These are phyloP conservation scores for Cotoneaster glaucophyllus DNA, from an alignment of 306 rosid genomes.

Conservation along the genomic window DNA sequence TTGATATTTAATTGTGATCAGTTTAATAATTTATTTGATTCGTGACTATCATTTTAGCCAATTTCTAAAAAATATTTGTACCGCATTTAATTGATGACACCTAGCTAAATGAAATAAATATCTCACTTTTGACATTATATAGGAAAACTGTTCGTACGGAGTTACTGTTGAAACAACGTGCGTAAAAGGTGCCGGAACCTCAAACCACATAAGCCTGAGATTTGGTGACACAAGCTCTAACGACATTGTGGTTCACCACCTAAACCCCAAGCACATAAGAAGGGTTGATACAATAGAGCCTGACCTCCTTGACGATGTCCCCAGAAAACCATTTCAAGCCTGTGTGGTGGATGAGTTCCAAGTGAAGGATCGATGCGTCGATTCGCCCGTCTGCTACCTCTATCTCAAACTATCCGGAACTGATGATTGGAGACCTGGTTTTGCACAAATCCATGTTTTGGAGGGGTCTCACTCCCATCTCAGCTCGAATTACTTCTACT, in stretches of 20 bases:
- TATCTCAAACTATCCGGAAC: constrained; percentile 56
- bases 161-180: constrained; percentile 63
- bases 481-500: constrained; percentile 52
- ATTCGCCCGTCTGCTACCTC: constrained; percentile 58
- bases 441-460: constrained; percentile 40
- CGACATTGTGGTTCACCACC: constrained; percentile 46
- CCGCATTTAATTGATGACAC: background rate
- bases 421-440: constrained; percentile 86
- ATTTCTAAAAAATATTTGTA: background rate
- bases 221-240: constrained; percentile 70
- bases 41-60: no score
- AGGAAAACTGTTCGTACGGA: constrained; percentile 61
- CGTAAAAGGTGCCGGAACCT: constrained; percentile 72
- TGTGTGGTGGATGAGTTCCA: constrained; percentile 68
- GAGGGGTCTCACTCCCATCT: constrained; percentile 33
- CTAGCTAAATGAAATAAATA: background rate
- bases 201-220: constrained; percentile 57
- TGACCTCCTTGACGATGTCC: constrained; percentile 47
- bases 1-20: no score
- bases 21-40: no score
- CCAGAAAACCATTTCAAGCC: constrained; percentile 71
- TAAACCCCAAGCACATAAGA: constrained; percentile 53
- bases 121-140: background rate
- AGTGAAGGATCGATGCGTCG: constrained; percentile 52
- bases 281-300: constrained; percentile 57